These are phyloP conservation scores for Diplodia sapinea DNA, from an alignment of 2,329 filamentous ascomycete species.

Conservation along the genomic window DNA sequence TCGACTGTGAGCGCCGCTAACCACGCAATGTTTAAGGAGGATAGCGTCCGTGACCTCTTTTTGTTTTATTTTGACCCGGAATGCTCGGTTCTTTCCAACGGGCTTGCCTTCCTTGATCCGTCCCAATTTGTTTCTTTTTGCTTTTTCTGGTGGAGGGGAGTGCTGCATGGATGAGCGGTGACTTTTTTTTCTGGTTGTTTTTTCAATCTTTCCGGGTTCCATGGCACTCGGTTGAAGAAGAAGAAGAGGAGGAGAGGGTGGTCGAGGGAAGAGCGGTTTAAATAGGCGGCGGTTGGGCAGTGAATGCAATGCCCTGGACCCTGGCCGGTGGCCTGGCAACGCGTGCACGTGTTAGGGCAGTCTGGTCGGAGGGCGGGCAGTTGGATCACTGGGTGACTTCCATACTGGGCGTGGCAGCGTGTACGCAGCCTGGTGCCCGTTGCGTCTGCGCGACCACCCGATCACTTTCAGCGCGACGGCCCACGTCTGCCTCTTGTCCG, in stretches of 20 bases:
- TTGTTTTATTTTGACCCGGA: neutral
- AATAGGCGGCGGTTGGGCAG: neutral
- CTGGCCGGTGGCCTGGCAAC: neutral
- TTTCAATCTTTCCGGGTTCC: neutral
- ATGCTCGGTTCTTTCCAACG: neutral
- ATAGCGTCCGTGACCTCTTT: neutral
- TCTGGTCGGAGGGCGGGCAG: too few species aligned
- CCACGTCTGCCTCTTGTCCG: too few species aligned
- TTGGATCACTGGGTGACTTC: too few species aligned
- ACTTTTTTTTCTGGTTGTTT: neutral
- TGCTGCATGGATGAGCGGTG: too few species aligned
- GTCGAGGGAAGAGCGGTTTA: neutral
- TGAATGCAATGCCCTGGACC: neutral
- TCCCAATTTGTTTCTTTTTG: neutral
- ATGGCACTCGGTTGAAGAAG: neutral
- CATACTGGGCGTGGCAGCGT: too few species aligned
- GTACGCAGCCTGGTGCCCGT: too few species aligned
- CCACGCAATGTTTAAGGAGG: neutral
- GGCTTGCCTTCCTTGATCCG: neutral
- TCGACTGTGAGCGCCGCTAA: neutral
- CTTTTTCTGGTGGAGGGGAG: neutral
- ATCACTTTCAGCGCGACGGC: too few species aligned
- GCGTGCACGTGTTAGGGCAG: too few species aligned
- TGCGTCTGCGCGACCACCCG: too few species aligned
- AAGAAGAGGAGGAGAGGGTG: neutral